Percentiles rank a stretch among this genome's conserved stretches.
phyloP scores from a whole-genome alignment of 1,284 basidiomycete genomes.

The Pholiota adiposa region DNA sequence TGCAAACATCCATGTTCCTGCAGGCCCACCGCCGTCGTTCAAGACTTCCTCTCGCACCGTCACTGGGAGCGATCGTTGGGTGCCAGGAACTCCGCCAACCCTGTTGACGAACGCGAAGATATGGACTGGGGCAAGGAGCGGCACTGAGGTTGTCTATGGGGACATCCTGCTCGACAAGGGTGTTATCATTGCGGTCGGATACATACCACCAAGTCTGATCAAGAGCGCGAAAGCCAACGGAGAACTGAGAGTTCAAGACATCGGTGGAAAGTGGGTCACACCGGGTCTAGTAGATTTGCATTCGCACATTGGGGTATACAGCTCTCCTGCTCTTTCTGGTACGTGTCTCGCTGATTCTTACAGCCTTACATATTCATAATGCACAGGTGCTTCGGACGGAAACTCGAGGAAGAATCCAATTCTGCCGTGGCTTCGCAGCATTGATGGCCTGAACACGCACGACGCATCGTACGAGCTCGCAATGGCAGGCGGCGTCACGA shows the following conservation, averaged over 20 bases:
- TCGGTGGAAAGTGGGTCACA: slow-evolving; percentile 51
- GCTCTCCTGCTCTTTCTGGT: slow-evolving; percentile 48
- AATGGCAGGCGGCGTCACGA: slow-evolving; percentile 40
- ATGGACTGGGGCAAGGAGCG: slow-evolving; percentile 77
- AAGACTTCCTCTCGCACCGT: background rate
- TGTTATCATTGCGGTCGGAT: slow-evolving; percentile 51
- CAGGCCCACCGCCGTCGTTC: slow-evolving; percentile 25
- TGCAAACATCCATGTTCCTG: slow-evolving; percentile 24
- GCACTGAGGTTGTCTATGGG: slow-evolving; percentile 62
- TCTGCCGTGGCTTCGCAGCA: slow-evolving; percentile 44
- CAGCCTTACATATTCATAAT: slow-evolving; percentile 28
- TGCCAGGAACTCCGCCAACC: slow-evolving; percentile 56
- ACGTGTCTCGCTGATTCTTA: slow-evolving; percentile 27
- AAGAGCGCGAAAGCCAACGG: slow-evolving; percentile 1
- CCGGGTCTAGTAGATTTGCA: slow-evolving; percentile 68
- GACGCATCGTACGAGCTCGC: slow-evolving; percentile 37
- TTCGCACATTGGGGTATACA: slow-evolving; percentile 65
- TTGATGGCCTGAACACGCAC: slow-evolving; percentile 42
- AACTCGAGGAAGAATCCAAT: slow-evolving; percentile 49
- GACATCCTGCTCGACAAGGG: slow-evolving; percentile 60
- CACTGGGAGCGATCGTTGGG: slow-evolving; percentile 66
- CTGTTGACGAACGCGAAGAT: slow-evolving; percentile 77
- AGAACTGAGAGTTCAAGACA: slow-evolving; percentile 43
- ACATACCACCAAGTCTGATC: slow-evolving; percentile 32
- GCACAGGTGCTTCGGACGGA: slow-evolving; percentile 30